A percentile compares a stretch with the other conserved stretches of the same genome.
Evolutionary conservation across 495 filamentous ascomycete genomes (phyloP).

Genomic region (Apiosordaria backusii): DNA sequence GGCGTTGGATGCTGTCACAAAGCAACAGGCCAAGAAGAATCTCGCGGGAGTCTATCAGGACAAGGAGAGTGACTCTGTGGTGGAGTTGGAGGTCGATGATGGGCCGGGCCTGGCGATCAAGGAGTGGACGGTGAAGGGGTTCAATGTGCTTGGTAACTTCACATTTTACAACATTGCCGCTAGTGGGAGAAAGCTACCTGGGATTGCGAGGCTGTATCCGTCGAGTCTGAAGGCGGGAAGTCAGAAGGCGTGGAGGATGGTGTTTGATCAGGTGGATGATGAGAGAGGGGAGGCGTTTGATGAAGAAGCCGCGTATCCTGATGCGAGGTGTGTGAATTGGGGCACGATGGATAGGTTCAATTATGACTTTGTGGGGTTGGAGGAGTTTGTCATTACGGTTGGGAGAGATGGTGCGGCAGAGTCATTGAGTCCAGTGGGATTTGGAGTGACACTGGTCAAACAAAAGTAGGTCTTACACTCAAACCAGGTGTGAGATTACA

Average conservation of each 20-base stretch:
- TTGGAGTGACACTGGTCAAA: neutral
- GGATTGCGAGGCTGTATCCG: constrained; percentile 4
- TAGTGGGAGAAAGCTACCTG: neutral
- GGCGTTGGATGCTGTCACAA: neutral
- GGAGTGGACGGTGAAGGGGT: constrained; percentile 1
- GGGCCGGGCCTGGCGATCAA: constrained; percentile 1
- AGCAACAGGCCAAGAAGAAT: constrained; percentile 1
- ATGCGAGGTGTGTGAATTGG: constrained; percentile 6
- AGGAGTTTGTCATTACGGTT: constrained; percentile 3
- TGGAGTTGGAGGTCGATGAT: constrained; percentile 1
- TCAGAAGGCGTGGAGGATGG: constrained; percentile 5
- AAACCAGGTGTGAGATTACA: no score
- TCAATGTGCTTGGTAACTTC: constrained; percentile 3
- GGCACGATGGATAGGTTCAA: constrained; percentile 3
- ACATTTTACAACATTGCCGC: neutral
- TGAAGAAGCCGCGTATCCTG: neutral
- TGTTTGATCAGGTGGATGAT: constrained; percentile 10
- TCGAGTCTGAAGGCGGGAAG: constrained; percentile 3
- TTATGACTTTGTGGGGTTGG: neutral
- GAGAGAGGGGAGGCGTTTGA: neutral
- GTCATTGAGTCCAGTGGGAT: neutral
- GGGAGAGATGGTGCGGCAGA: neutral
- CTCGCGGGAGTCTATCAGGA: neutral
- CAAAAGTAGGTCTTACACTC: neutral
- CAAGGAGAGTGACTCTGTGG: neutral